Base-by-base conservation (phyloP, 2,329 filamentous ascomycete genomes). In the Fusarium euwallaceae region DNA sequence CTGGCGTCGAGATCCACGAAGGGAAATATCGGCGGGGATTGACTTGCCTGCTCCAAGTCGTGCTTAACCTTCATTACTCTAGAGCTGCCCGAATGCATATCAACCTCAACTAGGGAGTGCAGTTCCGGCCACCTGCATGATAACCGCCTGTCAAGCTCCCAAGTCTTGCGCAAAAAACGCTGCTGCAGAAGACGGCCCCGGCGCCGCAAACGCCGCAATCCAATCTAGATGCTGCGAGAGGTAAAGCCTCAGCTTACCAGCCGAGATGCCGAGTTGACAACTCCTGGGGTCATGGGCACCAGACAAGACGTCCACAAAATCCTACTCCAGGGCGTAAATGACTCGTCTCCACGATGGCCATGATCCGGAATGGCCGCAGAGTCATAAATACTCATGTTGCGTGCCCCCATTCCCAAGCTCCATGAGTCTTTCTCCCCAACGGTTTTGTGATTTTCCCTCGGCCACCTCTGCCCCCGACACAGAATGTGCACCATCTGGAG, bases 401-500 rank as follows among this genome's bases (percentile, higher is more conserved):
- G 53, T 34, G 43, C 24, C 69, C 32, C 34, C 37, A 37, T 39
- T 45, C 59, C 41, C 58, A 32, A 17, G 17, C 22, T 24, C 29
- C 10, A 27, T 29, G 17, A 58, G 43, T 27, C 55, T 37, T 16
- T 20, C 22, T n/a, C 10, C 27, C 24, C 24, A 32, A 41, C 34
- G n/a, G 32, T 48, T 51, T 37, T 61, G 45, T 55, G 45, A 45
- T 60, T 64, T 55, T 51, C 22, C 36, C 51, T 29, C 56, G n/a
- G 36, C 41, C 29, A 5, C 27, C 32, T 10, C 14, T 41, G 14
- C 17, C 9, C n/a, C 9, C n/a, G 51, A 43, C 41, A 34, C 20
- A 66, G 17, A n/a, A 72, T 70, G 60, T 70, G 58, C 41, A 67
- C 61, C 9, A 64, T 65, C 20, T 72, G 61, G 61, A 58, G 43